Base-by-base conservation (phyloP, 169 alveolate species). In the Babesia ovata region DNA sequence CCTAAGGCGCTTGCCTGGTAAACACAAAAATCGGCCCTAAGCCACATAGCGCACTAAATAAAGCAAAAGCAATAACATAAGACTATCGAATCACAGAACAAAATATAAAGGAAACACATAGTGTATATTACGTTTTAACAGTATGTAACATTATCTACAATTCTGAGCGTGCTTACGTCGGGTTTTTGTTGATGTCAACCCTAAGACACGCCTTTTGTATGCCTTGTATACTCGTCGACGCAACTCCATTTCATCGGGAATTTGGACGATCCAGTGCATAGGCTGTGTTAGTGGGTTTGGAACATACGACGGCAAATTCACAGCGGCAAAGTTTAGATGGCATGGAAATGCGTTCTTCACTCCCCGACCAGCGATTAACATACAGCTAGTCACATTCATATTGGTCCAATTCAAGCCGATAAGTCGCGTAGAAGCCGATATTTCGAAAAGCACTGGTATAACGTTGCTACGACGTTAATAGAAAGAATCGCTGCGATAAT, bases 111-210 rank as follows among this genome's bases (percentile, higher is more conserved):
- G 6, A 6, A 33, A 33, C 6, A 33, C 39, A 33, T 4, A 33
- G 10, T 33, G 6, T 2, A 33, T 33, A 33, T 33, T 33, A 33
- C 10, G 39, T 33, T 33, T 33, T 33, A 33, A 33, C 39, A 33
- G 39, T 33, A 33, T 6, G 39, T 33, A 33, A 6, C 39, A 33
- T 33, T 6, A 33, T 33, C 95, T 73, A 72, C 79, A 85, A 62
- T 50, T 58, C 65, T 76, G 92, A 22, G 95, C 93, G 53, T 88
- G 90, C 56, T 93, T 79, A 46, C 95, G 69, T 22, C 95, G 76
- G 10, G 92, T 56, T 57, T 91, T 91, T n/a, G 94, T 91, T 22
- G 95, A 91, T 2, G 95, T 90, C 45, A 88, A 46, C 42, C 84
- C 79, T 53, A 88, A 69, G 21, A 85, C 89, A 50, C 94, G 74